Evolutionary conservation across 23 red algal species (phyloP).

Genomic region (Gracilaria vermiculophylla): DNA sequence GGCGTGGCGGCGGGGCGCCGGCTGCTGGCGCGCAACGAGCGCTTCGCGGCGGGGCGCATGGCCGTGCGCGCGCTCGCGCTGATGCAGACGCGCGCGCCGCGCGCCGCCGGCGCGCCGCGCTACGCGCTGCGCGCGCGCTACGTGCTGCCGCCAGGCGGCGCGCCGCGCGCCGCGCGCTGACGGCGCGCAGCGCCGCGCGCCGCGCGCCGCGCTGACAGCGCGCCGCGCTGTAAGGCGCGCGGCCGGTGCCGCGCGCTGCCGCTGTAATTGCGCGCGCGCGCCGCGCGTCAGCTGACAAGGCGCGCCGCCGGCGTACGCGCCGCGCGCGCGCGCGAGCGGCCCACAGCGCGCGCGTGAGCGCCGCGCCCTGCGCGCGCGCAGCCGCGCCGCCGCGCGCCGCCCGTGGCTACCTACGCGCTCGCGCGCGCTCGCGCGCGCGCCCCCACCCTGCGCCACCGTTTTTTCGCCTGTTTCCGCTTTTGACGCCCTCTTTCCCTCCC

Average conservation of each 20-base stretch:
- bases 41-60: background rate
- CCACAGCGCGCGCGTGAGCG: background rate
- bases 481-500: background rate
- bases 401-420: too few relatives aligned
- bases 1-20: background rate
- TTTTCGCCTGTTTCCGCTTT: background rate
- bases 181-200: background rate
- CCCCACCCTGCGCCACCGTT: background rate
- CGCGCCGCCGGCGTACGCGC: background rate
- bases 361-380: background rate
- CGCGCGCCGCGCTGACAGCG: background rate
- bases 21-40: background rate
- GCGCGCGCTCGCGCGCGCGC: background rate
- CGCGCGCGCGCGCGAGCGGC: background rate
- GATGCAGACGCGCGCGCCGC: background rate
- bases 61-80: background rate
- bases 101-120: too few relatives aligned
- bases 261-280: background rate
- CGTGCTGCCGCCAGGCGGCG: background rate
- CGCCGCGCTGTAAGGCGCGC: background rate
- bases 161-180: background rate
- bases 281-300: background rate
- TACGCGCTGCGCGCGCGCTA: too few relatives aligned
- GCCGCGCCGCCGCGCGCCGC: background rate
- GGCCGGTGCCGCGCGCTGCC: background rate